Conservation (phyloP, 2,329 filamentous ascomycete species). For the Fusarium verticillioides region DNA sequence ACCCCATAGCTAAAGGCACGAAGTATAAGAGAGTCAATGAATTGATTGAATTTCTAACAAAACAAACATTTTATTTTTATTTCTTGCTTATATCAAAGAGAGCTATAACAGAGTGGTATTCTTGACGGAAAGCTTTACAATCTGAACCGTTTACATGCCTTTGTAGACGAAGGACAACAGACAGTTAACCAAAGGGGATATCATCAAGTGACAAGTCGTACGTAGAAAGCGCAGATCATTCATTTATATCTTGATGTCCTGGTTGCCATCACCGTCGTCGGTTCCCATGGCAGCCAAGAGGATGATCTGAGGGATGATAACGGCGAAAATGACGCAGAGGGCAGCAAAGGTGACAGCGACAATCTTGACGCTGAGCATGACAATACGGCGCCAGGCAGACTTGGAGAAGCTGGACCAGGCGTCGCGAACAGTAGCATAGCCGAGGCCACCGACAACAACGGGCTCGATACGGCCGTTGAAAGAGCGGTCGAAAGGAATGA, state of each 20-base stretch:
- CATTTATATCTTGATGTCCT: constrained; percentile 17
- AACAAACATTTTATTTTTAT: constrained; percentile 20
- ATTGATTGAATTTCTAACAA: constrained; percentile 35
- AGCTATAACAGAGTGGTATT: neutral
- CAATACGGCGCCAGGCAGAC: constrained; percentile 76
- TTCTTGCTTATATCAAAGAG: constrained; percentile 5
- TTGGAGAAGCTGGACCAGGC: constrained; percentile 84
- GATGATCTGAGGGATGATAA: constrained; percentile 64
- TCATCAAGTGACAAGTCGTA: neutral
- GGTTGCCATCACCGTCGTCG: constrained; percentile 2
- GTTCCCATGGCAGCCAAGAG: constrained; percentile 48
- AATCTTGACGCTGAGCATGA: constrained; percentile 81
- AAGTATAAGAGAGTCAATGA: constrained; percentile 40
- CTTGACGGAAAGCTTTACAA: constrained; percentile 4
- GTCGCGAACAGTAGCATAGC: constrained; percentile 76
- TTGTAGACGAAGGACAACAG: neutral
- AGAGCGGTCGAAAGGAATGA: constrained; percentile 90
- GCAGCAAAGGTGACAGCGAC: constrained; percentile 64
- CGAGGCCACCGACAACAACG: constrained; percentile 77
- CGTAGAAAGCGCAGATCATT: neutral
- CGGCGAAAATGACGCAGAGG: constrained; percentile 56
- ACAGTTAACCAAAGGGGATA: neutral
- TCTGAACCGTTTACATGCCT: neutral
- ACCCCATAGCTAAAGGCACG: constrained; percentile 45
- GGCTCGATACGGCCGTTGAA: constrained; percentile 82